Conservation (phyloP, 495 filamentous ascomycete genomes). For the Penicillium robsamsonii region DNA sequence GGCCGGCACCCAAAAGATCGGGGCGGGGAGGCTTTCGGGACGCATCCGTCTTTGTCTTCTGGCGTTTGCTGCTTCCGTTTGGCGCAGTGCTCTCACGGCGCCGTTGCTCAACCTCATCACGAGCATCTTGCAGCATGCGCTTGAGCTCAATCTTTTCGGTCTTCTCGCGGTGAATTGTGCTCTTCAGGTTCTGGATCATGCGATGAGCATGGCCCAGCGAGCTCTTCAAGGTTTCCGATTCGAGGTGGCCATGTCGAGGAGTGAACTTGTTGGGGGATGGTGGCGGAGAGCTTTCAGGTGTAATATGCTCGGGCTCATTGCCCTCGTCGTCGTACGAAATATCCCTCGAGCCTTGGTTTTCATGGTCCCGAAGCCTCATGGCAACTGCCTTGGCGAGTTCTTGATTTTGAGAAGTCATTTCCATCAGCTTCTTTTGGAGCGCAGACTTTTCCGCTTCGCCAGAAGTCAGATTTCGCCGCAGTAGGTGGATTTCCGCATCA, state of each 20-base stretch:
- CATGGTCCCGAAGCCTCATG: constrained; percentile 66
- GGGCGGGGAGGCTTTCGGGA: constrained; percentile 74
- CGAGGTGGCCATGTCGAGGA: constrained; percentile 82
- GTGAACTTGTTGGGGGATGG: constrained; percentile 87
- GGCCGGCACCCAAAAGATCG: constrained; percentile 71
- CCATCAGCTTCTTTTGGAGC: constrained; percentile 79
- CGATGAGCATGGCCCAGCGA: constrained; percentile 91
- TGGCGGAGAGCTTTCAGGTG: constrained; percentile 87
- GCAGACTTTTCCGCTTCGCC: constrained; percentile 70
- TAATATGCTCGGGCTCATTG: constrained; percentile 63
- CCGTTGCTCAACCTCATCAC: constrained; percentile 84
- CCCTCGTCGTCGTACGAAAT: constrained; percentile 61
- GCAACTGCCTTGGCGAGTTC: constrained; percentile 79
- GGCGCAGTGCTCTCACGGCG: constrained; percentile 57
- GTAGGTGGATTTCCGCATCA: constrained; percentile 77
- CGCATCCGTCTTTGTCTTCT: constrained; percentile 67
- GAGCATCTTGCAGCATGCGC: constrained; percentile 91
- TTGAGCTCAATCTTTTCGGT: constrained; percentile 95
- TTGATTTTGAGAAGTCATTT: constrained; percentile 80
- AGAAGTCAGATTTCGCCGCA: constrained; percentile 70
- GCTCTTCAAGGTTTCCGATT: constrained; percentile 91
- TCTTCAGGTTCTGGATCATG: constrained; percentile 92
- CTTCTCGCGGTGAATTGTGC: constrained; percentile 93
- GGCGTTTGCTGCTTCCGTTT: constrained; percentile 55
- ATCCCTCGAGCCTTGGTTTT: constrained; percentile 58